Evolutionary conservation across 306 rosid genomes (phyloP).

Genomic region (Rosa lucieae): DNA sequence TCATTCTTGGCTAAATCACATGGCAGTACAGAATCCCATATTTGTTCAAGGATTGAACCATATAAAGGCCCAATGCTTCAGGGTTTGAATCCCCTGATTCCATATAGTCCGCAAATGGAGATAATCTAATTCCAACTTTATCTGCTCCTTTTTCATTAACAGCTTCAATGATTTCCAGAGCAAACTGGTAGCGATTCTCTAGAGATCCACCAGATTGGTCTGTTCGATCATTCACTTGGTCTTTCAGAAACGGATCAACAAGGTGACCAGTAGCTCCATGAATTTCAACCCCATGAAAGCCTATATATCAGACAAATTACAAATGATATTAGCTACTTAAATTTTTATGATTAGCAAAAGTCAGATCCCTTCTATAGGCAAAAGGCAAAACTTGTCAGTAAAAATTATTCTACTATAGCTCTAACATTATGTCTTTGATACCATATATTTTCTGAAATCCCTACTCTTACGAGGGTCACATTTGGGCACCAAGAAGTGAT

Average conservation of each 20-base stretch:
- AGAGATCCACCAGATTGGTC: constrained; percentile 44
- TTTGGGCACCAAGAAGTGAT: background rate
- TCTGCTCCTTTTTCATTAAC: constrained; percentile 52
- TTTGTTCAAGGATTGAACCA: constrained; percentile 44
- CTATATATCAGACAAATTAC: background rate
- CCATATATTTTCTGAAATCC: background rate
- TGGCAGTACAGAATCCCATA: constrained; percentile 56
- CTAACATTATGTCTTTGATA: background rate
- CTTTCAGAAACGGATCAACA: constrained; percentile 41
- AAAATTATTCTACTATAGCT: background rate
- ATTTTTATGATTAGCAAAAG: background rate
- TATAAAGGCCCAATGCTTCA: constrained; percentile 45
- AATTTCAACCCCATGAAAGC: constrained; percentile 41
- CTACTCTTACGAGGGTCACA: background rate
- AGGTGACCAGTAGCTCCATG: constrained; percentile 45
- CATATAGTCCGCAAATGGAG: constrained; percentile 57
- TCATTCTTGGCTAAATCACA: constrained; percentile 66
- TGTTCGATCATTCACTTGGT: constrained; percentile 37
- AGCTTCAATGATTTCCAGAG: constrained; percentile 48
- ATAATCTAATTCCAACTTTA: constrained; percentile 67
- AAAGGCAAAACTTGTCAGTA: background rate
- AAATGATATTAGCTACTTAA: background rate
- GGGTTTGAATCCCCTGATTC: constrained; percentile 70
- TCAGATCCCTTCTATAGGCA: background rate
- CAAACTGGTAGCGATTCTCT: constrained; percentile 67